Evolutionary conservation across 495 filamentous ascomycete species (phyloP).

Genomic region (Xylaria telfairii): DNA sequence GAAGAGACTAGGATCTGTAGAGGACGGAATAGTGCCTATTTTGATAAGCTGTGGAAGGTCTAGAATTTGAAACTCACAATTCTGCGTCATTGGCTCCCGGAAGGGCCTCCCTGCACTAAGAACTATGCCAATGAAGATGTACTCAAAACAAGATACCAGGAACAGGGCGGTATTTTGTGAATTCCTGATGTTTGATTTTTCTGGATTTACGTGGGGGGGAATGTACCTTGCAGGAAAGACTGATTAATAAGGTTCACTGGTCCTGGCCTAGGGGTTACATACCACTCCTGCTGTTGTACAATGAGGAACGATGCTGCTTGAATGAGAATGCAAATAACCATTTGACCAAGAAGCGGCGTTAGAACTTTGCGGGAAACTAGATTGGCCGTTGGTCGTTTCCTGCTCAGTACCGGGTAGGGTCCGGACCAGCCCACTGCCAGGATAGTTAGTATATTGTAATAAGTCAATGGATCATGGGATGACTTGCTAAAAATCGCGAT

Average conservation of each 20-base stretch:
- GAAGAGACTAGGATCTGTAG: not conserved
- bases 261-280: conserved; percentile 27
- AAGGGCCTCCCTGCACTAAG: conserved; percentile 90
- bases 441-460: conserved; percentile 15
- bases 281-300: conserved; percentile 82
- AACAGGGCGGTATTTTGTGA: conserved; percentile 93
- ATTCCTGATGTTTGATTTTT: conserved; percentile 83
- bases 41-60: not conserved
- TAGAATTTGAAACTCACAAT: conserved; percentile 63
- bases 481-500: conserved; percentile 83
- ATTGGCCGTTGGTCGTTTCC: conserved; percentile 88
- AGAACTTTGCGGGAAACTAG: conserved; percentile 94
- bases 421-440: conserved; percentile 88
- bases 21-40: not conserved
- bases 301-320: conserved; percentile 75
- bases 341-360: conserved; percentile 87
- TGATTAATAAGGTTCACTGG: not conserved
- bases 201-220: conserved; percentile 73
- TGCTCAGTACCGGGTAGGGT: conserved; percentile 76
- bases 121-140: conserved; percentile 86
- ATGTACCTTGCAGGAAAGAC: conserved; percentile 66
- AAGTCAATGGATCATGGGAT: conserved; percentile 31
- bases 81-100: conserved; percentile 77
- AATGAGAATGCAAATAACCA: conserved; percentile 76
- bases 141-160: conserved; percentile 89